These are phyloP conservation scores for Lachnellula cervina DNA, from an alignment of 2,329 filamentous ascomycete genomes.

Conservation along the genomic window DNA sequence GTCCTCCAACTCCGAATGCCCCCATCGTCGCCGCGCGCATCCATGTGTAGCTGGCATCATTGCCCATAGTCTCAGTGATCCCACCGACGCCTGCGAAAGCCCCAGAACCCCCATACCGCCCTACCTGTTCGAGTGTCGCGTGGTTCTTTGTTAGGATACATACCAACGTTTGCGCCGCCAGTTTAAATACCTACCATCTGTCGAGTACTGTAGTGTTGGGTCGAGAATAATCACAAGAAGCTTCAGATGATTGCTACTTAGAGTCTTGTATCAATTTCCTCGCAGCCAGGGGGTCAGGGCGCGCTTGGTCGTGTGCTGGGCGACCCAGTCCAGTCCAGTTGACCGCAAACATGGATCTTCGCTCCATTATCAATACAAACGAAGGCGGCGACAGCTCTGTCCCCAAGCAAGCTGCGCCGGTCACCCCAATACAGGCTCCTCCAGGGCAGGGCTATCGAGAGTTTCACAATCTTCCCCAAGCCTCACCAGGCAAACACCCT, in stretches of 20 bases:
- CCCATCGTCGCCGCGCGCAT: slow-evolving; percentile 4
- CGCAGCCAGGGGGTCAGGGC: slow-evolving; percentile 20
- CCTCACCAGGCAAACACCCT: slow-evolving; percentile 29
- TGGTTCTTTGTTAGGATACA: slow-evolving; percentile 19
- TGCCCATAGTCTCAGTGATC: slow-evolving; percentile 6
- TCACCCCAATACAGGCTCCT: slow-evolving; percentile 29
- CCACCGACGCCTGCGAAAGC: slow-evolving; percentile 4
- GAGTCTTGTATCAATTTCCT: slow-evolving; percentile 15
- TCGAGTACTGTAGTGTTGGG: slow-evolving; percentile 7
- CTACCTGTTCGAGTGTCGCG: slow-evolving; percentile 9
- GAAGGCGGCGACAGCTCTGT: slow-evolving; percentile 28
- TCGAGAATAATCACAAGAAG: neutral
- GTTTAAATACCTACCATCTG: slow-evolving; percentile 9
- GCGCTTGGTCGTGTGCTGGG: slow-evolving; percentile 22
- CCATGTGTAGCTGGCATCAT: slow-evolving; percentile 6
- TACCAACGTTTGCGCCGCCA: slow-evolving; percentile 23
- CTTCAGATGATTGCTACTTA: slow-evolving; percentile 23
- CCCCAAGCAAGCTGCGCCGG: slow-evolving; percentile 27
- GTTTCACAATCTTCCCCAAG: slow-evolving; percentile 27
- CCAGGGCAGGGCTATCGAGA: slow-evolving; percentile 29
- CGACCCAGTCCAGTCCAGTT: slow-evolving; percentile 1
- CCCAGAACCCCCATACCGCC: neutral
- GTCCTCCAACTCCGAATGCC: neutral
- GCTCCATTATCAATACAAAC: slow-evolving; percentile 45
- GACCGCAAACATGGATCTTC: slow-evolving; percentile 44